Evolutionary conservation across 306 rosid genomes (phyloP).

Genomic region (Styphnolobium japonicum): DNA sequence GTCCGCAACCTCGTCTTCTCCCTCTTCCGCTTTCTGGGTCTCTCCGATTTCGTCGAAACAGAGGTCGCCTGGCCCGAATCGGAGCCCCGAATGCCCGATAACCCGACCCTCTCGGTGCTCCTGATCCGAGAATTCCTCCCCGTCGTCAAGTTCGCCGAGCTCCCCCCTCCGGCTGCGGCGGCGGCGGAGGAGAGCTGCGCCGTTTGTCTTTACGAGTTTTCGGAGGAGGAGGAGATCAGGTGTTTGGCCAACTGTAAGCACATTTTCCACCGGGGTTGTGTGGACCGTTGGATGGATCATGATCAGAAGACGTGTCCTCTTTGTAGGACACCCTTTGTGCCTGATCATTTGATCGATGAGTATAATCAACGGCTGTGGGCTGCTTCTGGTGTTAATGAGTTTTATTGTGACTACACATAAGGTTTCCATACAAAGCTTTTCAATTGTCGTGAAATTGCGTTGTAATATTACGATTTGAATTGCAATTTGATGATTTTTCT

Average conservation of each 20-base stretch:
- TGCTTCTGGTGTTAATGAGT: slow-evolving; percentile 47
- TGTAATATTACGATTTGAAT: too few species aligned
- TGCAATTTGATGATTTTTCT: too few species aligned
- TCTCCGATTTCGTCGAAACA: slow-evolving; percentile 70
- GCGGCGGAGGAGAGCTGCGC: slow-evolving; percentile 53
- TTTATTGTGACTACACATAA: slow-evolving; percentile 47
- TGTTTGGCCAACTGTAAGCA: slow-evolving; percentile 76
- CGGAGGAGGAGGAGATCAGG: slow-evolving; percentile 70
- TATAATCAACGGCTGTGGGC: slow-evolving; percentile 75
- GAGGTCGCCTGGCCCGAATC: slow-evolving; percentile 40
- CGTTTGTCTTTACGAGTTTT: slow-evolving; percentile 73
- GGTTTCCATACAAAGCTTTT: too few species aligned
- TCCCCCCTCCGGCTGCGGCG: slow-evolving; percentile 19
- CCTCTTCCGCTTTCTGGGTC: slow-evolving; percentile 58
- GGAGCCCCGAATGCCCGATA: slow-evolving; percentile 7
- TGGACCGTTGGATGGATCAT: slow-evolving; percentile 97
- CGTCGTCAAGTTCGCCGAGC: slow-evolving; percentile 43
- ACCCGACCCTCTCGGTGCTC: slow-evolving; percentile 50
- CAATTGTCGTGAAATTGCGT: too few species aligned
- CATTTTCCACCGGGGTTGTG: slow-evolving; percentile 76
- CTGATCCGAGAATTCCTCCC: slow-evolving; percentile 78
- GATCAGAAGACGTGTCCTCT: slow-evolving; percentile 90
- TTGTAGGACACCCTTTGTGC: slow-evolving; percentile 76
- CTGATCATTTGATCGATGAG: slow-evolving; percentile 49
- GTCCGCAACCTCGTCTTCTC: slow-evolving; percentile 51